Evolutionary conservation across 257 asterid species (phyloP).

Genomic region (Gentiana straminea): DNA sequence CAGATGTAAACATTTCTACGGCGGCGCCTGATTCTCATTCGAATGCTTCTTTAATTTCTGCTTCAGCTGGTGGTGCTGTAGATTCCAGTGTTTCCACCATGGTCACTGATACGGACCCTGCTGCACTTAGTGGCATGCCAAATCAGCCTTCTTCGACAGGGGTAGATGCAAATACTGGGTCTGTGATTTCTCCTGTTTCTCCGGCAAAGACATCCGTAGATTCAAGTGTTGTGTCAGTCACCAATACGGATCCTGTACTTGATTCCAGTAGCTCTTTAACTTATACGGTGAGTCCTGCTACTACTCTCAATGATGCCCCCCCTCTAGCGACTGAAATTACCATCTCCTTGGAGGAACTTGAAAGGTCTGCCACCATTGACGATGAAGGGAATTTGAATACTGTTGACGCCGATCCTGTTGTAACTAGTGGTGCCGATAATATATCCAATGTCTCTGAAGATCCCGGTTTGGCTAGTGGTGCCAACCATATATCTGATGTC

Average conservation of each 20-base stretch:
- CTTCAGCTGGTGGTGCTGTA: background rate
- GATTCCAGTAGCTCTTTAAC: background rate
- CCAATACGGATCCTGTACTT: background rate
- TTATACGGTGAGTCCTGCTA: background rate
- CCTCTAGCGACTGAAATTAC: conserved; percentile 12
- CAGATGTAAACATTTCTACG: background rate
- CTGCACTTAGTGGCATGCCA: background rate
- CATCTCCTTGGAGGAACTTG: background rate
- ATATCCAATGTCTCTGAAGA: too few species aligned
- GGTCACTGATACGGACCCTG: background rate
- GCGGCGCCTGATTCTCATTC: background rate
- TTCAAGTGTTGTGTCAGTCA: background rate
- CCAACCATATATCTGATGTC: too few species aligned
- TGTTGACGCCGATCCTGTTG: background rate
- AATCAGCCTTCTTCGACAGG: conserved; percentile 17
- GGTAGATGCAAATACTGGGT: conserved; percentile 16
- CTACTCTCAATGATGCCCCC: background rate
- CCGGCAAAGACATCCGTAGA: background rate
- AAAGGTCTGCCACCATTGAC: conserved; percentile 7
- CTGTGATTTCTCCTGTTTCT: conserved; percentile 5
- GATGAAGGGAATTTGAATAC: background rate
- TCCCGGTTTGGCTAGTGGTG: too few species aligned
- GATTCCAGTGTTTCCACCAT: background rate
- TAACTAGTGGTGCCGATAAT: too few species aligned
- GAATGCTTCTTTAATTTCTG: background rate